phyloP scores from a whole-genome alignment of 2,329 filamentous ascomycete genomes.

The Macroventuria anomochaeta region DNA sequence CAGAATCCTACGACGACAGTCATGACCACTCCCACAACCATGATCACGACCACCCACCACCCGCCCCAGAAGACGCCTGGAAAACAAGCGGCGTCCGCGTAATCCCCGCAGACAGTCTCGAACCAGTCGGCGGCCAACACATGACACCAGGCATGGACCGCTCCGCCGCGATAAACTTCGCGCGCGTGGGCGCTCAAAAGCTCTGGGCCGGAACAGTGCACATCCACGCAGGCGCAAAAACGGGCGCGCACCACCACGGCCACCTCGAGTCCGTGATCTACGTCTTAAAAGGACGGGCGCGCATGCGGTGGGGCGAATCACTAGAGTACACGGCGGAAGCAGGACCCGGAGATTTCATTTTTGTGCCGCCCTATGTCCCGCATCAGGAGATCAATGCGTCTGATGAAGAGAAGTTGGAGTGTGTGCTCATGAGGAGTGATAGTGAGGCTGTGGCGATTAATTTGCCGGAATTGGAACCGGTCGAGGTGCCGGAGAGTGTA shows the following conservation, averaged over 20 bases:
- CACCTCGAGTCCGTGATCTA: conserved; percentile 14
- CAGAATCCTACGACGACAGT: neutral
- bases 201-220: conserved; percentile 17
- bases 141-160: conserved; percentile 17
- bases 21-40: conserved; percentile 2
- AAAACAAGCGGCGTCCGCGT: conserved; percentile 17
- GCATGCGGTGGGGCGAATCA: conserved; percentile 19
- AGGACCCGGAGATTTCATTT: conserved; percentile 17
- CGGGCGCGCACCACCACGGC: conserved; percentile 16
- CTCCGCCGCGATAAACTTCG: conserved; percentile 9
- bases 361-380: conserved; percentile 18
- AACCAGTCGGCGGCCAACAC: conserved; percentile 5
- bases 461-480: conserved; percentile 5
- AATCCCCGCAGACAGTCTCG: conserved; percentile 3
- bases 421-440: conserved; percentile 18
- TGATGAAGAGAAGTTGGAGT: conserved; percentile 18
- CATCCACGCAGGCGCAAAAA: conserved; percentile 19
- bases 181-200: conserved; percentile 12
- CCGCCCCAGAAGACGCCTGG: conserved; percentile 12
- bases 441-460: conserved; percentile 17
- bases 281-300: conserved; percentile 14
- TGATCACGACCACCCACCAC: neutral
- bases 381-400: conserved; percentile 21
- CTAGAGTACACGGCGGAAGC: conserved; percentile 17
- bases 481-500: conserved; percentile 7